phyloP scores from a whole-genome alignment of 176 grass and related monocot genomes.

The Eleusine coracana region DNA sequence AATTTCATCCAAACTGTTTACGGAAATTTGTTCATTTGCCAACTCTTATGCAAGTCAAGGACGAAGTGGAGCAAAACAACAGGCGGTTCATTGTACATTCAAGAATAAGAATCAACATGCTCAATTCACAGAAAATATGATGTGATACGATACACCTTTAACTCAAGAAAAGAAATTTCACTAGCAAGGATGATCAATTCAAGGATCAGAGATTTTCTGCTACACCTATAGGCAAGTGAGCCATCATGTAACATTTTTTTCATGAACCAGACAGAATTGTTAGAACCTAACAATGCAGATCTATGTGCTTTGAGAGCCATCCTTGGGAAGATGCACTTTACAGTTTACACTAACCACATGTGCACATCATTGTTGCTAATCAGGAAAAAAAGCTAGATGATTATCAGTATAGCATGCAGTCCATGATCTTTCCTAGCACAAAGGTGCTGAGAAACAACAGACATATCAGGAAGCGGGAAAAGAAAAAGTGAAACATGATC shows the following conservation, averaged over 20 bases:
- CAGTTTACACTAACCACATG: background rate
- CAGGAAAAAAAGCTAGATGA: background rate
- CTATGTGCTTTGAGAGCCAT: background rate
- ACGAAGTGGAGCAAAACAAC: background rate
- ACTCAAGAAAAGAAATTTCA: background rate
- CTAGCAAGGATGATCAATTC: background rate
- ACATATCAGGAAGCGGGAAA: background rate
- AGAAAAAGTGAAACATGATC: conserved; percentile 2
- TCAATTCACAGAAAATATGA: conserved; percentile 14
- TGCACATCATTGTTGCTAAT: too few relatives aligned
- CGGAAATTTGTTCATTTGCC: conserved; percentile 5
- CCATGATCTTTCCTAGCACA: background rate
- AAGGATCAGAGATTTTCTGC: background rate
- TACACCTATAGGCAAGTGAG: too few relatives aligned
- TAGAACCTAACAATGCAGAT: too few relatives aligned
- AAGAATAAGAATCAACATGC: background rate
- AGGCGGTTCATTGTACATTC: conserved; percentile 26
- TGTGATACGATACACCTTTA: background rate
- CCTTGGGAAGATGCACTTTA: background rate
- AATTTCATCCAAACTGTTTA: conserved; percentile 27
- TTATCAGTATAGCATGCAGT: background rate
- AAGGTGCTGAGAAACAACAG: background rate
- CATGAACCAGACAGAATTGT: too few relatives aligned
- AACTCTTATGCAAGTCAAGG: conserved; percentile 7
- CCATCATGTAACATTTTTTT: too few relatives aligned